phyloP scores from a whole-genome alignment of 495 filamentous ascomycete species.

The Thermochaetoides thermophila region DNA sequence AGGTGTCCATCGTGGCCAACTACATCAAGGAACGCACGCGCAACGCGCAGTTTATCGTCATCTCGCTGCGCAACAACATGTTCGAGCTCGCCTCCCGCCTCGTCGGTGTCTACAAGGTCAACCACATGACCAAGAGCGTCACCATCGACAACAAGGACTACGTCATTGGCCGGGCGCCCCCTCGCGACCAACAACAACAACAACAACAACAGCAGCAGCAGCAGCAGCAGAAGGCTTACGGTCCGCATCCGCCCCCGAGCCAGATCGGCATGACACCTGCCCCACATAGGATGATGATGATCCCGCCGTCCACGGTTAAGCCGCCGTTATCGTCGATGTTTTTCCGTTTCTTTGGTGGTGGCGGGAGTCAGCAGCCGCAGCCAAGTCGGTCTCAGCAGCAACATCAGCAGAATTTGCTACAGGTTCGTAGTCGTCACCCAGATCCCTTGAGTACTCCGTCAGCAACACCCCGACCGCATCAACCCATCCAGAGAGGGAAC shows the following conservation, averaged over 20 bases:
- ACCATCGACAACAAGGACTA: slow-evolving; percentile 91
- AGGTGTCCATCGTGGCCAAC: slow-evolving; percentile 95
- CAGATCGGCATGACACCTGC: no score
- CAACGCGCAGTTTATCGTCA: slow-evolving; percentile 98
- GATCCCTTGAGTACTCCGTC: no score
- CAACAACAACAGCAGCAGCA: slow-evolving; percentile 6
- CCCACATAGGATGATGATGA: no score
- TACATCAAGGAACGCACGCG: slow-evolving; percentile 99
- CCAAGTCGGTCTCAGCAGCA: background rate
- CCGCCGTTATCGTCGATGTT: no score
- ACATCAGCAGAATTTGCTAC: slow-evolving; percentile 1
- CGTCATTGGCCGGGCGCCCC: slow-evolving; percentile 2
- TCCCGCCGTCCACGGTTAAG: no score
- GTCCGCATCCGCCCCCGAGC: no score
- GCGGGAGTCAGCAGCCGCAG: slow-evolving; percentile 5
- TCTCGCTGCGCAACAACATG: slow-evolving; percentile 97
- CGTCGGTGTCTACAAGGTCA: slow-evolving; percentile 97
- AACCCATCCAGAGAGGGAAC: no score
- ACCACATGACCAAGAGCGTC: slow-evolving; percentile 97
- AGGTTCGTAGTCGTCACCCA: no score
- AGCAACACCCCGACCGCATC: no score
- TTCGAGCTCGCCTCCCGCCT: slow-evolving; percentile 90
- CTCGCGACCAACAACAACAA: background rate
- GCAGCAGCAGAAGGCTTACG: background rate
- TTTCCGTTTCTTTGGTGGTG: no score